Evolutionary conservation across 495 filamentous ascomycete species (phyloP), one percentile per base, ranked within the genome.

Genomic region (Aspergillus sclerotioniger): DNA sequence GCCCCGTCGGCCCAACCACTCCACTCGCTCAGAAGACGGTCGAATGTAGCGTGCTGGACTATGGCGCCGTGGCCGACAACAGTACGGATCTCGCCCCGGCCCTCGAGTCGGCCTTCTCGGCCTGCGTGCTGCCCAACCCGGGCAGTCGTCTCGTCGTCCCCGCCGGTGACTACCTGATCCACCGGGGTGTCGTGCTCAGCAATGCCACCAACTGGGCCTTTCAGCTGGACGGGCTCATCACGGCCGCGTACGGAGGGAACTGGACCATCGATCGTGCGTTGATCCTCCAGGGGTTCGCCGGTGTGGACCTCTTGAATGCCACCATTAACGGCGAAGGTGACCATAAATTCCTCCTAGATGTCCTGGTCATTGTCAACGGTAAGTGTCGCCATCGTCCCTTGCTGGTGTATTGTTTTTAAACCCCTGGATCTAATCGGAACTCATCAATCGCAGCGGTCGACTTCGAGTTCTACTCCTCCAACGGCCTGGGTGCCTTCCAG

Each of bases 141-240:
- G 70, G 67, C 8, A 70, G 67, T 54, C 59, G 63, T 10, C 59
- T 80, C 9, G 62, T 75, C 44, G 65, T 80, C 29, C 77, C 77
- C 0, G 69, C 69, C 28, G 77, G 77, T n/a, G 57, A 70, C 29
- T 80, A 77, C 32, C 53, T 72, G 16, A 60, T 70, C 31, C 55
- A 55, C 17, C 53, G 64, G 9, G 61, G 64, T 5, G 71, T 77
- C 1, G 60, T 66, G 9, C 63, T 77, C 3, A 75, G 68, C 51
- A 71, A 68, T 29, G 74, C 62, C 0, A 66, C 61, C 8, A 68
- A 62, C 10, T 74, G 70, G 69, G 71, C 75, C 9, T 58, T 78
- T n/a, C 69, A 78, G 32, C 62, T 80, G 9, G 76, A 80, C 51
- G 76, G 76, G 5, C 62, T 74, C 25, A 76, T 80, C 33, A 73